phyloP scores from a whole-genome alignment of 2,329 filamentous ascomycete species.

The Scortechinia acanthostroma region DNA sequence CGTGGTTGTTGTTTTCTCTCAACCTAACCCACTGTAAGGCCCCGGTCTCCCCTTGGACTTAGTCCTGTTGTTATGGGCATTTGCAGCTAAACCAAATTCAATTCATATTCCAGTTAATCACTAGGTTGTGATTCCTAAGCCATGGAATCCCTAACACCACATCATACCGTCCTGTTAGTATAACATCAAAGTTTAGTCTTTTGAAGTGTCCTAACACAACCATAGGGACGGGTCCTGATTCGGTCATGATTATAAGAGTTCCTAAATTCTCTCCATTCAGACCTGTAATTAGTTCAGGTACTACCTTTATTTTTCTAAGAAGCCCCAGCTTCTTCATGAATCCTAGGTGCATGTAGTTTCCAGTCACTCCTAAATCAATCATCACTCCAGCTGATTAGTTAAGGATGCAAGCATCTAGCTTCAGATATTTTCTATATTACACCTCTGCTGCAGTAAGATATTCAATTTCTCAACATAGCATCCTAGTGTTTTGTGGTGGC shows the following conservation, averaged over 20 bases:
- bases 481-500: no score
- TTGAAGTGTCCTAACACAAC: not conserved
- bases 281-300: not conserved
- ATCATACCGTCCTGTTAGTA: not conserved
- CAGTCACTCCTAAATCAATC: not conserved
- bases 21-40: not conserved
- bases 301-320: not conserved
- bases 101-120: not conserved
- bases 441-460: no score
- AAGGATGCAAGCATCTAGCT: not conserved
- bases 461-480: no score
- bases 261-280: not conserved
- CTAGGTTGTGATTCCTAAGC: slow-evolving; percentile 1
- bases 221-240: slow-evolving; percentile 1
- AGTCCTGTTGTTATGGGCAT: not conserved
- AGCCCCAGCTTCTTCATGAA: not conserved
- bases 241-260: not conserved
- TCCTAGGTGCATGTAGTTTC: not conserved
- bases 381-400: slow-evolving; percentile 1
- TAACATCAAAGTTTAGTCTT: not conserved
- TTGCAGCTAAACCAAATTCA: not conserved
- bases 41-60: not conserved
- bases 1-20: not conserved
- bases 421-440: not conserved
- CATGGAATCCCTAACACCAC: not conserved